Evolutionary conservation across 164 flowering plant species (phyloP).

Genomic region (Kalanchoe fedtschenkoi): DNA sequence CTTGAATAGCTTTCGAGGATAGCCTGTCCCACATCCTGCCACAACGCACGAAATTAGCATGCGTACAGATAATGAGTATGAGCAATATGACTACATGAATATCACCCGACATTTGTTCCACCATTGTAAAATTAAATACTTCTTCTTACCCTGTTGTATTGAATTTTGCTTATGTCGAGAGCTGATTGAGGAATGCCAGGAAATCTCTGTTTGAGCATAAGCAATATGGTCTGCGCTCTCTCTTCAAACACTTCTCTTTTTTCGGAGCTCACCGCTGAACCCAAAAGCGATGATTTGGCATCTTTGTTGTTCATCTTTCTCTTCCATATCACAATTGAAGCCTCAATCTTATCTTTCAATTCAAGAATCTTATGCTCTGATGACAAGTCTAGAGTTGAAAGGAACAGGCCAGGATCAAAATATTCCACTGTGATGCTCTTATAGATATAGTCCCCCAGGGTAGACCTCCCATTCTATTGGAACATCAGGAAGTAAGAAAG

Average conservation of each 20-base stretch:
- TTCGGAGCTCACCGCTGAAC: slow-evolving; percentile 53
- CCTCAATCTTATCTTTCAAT: slow-evolving; percentile 63
- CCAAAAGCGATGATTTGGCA: slow-evolving; percentile 39
- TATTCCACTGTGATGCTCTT: slow-evolving; percentile 52
- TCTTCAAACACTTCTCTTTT: slow-evolving; percentile 67
- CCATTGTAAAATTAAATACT: background rate
- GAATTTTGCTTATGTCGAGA: slow-evolving; percentile 49
- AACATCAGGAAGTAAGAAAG: background rate
- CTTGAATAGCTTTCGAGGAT: slow-evolving; percentile 48
- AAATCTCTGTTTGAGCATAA: slow-evolving; percentile 46
- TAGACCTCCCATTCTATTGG: slow-evolving; percentile 54
- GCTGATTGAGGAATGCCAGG: slow-evolving; percentile 60
- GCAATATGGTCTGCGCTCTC: slow-evolving; percentile 59
- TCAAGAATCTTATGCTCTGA: slow-evolving; percentile 60
- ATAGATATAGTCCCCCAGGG: slow-evolving; percentile 49
- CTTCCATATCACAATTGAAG: slow-evolving; percentile 62
- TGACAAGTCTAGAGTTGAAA: slow-evolving; percentile 42
- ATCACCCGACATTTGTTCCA: too few species aligned
- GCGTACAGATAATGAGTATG: too few species aligned
- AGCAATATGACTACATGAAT: too few species aligned
- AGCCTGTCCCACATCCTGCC: slow-evolving; percentile 45
- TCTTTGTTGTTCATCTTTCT: slow-evolving; percentile 66
- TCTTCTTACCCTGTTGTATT: slow-evolving; percentile 36
- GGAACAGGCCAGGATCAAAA: slow-evolving; percentile 49
- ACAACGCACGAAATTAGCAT: background rate